These are phyloP conservation scores for Penicillium sp. DNA, from an alignment of 2,329 filamentous ascomycete species.

Conservation along the genomic window DNA sequence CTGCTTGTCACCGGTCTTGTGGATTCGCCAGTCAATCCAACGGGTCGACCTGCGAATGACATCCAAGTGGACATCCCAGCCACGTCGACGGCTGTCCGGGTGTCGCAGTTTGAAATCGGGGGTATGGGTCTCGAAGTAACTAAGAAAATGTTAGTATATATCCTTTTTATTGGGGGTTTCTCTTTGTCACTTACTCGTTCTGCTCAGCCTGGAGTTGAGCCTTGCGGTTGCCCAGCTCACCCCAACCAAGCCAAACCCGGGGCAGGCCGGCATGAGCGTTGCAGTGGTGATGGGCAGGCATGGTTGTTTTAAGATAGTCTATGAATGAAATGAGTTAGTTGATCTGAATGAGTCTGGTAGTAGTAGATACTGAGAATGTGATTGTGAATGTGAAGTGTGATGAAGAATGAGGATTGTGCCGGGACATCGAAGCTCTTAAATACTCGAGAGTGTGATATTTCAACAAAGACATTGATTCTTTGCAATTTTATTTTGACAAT, in stretches of 20 bases:
- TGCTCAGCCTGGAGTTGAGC: not conserved
- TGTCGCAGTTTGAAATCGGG: not conserved
- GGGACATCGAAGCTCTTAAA: not conserved
- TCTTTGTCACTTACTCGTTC: not conserved
- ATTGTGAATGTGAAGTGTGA: not conserved
- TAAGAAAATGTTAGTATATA: not conserved
- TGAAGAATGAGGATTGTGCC: not conserved
- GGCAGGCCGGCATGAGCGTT: not conserved
- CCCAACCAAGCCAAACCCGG: slow-evolving; percentile 2
- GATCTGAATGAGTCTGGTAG: not conserved
- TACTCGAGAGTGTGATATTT: not conserved
- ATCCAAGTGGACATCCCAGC: not conserved
- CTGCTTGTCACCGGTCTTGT: not conserved
- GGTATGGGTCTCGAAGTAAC: not conserved
- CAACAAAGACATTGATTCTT: not conserved
- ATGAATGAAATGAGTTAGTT: not conserved
- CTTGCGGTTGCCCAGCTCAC: slow-evolving; percentile 3
- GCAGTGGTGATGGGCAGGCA: slow-evolving; percentile 1
- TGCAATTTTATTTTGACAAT: not conserved
- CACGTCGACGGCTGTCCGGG: not conserved
- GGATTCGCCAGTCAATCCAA: slow-evolving; percentile 3
- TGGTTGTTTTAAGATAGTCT: not conserved
- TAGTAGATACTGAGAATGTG: not conserved
- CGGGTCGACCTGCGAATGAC: not conserved
- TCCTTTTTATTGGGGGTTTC: not conserved